These are phyloP conservation scores for Straminergon stramineum DNA, from an alignment of 225 moss, liverwort and hornwort genomes.

Conservation along the genomic window DNA sequence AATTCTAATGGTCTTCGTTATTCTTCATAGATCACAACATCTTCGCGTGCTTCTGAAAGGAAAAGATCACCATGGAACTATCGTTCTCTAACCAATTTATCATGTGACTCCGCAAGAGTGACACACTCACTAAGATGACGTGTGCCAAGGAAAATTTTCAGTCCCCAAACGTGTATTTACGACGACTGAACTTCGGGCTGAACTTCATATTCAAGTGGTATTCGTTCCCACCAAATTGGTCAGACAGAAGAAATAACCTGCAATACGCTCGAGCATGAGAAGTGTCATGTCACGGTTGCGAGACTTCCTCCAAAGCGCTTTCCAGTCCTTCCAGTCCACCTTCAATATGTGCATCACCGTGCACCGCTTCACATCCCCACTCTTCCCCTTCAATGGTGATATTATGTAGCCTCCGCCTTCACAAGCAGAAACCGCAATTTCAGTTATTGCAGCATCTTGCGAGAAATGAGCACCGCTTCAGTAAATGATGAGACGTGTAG, in stretches of 20 bases:
- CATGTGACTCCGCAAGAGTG: not conserved
- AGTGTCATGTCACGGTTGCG: conserved; percentile 62
- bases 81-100: not conserved
- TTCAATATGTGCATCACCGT: conserved; percentile 83
- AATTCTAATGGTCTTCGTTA: not conserved
- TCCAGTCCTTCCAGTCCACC: conserved; percentile 80
- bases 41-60: not conserved
- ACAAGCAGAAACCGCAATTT: conserved; percentile 12
- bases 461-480: not conserved
- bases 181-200: not conserved
- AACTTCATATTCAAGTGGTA: not conserved
- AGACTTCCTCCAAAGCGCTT: conserved; percentile 15
- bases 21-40: not conserved
- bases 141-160: not conserved
- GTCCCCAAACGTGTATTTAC: not conserved
- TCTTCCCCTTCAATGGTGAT: conserved; percentile 53
- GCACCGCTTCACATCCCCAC: conserved; percentile 30
- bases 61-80: not conserved
- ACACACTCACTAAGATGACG: not conserved
- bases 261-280: conserved; percentile 67
- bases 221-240: not conserved
- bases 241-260: conserved; percentile 40
- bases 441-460: not conserved
- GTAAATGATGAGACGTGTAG: not conserved
- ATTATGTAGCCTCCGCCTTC: conserved; percentile 92